phyloP scores from a whole-genome alignment of 768 basidiomycete genomes.

The Mycena albidolilacea region DNA sequence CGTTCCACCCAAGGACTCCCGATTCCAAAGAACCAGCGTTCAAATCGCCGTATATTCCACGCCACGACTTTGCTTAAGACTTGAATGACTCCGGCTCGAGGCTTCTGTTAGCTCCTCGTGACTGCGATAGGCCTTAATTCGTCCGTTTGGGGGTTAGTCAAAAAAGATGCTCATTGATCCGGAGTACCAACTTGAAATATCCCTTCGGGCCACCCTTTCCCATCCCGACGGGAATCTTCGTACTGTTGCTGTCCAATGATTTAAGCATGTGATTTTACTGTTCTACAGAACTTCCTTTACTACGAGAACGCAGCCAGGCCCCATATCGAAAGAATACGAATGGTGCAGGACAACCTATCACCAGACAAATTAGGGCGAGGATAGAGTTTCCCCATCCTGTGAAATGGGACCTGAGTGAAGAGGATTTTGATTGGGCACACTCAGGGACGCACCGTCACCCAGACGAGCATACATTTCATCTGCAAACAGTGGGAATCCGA shows the following conservation, averaged over 20 bases:
- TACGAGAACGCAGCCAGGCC: no score
- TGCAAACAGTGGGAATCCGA: constrained; percentile 34
- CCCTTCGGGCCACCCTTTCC: constrained; percentile 1
- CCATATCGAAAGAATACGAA: no score
- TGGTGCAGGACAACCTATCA: no score
- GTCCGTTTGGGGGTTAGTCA: constrained; percentile 4
- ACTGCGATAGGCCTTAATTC: not conserved
- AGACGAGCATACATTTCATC: no score
- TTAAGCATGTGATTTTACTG: constrained; percentile 42
- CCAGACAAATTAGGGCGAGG: no score
- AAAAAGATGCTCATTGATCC: constrained; percentile 4
- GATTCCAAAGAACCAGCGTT: not conserved
- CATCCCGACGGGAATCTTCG: constrained; percentile 1
- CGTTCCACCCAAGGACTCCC: not conserved
- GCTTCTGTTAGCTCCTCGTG: constrained; percentile 1
- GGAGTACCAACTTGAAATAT: constrained; percentile 1
- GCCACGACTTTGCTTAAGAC: not conserved
- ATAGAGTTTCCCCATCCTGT: no score
- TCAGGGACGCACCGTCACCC: constrained; percentile 48
- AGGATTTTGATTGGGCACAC: no score
- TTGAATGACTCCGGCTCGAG: constrained; percentile 4
- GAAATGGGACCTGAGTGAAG: no score
- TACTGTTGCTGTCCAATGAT: not conserved
- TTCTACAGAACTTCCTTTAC: no score
- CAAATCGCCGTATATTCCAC: constrained; percentile 8